Evolutionary conservation across 495 filamentous ascomycete species (phyloP), one percentile per base, ranked within the genome.

Genomic region (Hypoxylon fuscum): DNA sequence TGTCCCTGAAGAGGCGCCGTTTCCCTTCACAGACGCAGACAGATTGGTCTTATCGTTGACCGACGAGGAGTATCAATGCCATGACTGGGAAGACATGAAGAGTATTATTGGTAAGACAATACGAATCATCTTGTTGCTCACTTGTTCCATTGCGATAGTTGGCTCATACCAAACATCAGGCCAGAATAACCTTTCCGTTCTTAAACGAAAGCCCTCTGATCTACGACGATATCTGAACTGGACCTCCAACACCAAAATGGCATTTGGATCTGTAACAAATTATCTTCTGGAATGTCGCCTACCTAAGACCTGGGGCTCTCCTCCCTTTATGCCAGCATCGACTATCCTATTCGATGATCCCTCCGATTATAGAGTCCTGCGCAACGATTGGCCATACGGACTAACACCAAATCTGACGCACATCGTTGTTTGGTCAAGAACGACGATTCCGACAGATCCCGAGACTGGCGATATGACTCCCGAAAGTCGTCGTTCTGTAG

Each of bases 351-450:
- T 94, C 70, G 80, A 80, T 35, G 80, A 92, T 61, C 76, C 81
- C 17, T 78, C 79, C 42, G 92, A 96, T 77, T 92, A 85, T 74
- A 86, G 82, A 62, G 88, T 96, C 55, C 77, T 96, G 22, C 78
- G 81, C 55, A 97, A 97, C 67, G 92, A 96, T 77, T 97, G 93
- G 93, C 92, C 92, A 0, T 96, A 97, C 71, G 93, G 89, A 0
- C 68, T 93, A 21, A 82, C 70, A 0, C 77, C 85, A 5, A 88
- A 86, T 27, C 90, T 96, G 66, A 77, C 76, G n/a, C 89, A 92
- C 69, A 77, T 92, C 22, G 82, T 90, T 2, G 86, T 87, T 38
- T 92, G 89, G 89, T 75, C 76, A 12, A 75, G 79, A 71, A 84
- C 84, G 7, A 71, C 76, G 3, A 85, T 91, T 44, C 65, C 83